phyloP scores from a whole-genome alignment of 2,329 filamentous ascomycete species.

The Nigrograna mackinnonii region DNA sequence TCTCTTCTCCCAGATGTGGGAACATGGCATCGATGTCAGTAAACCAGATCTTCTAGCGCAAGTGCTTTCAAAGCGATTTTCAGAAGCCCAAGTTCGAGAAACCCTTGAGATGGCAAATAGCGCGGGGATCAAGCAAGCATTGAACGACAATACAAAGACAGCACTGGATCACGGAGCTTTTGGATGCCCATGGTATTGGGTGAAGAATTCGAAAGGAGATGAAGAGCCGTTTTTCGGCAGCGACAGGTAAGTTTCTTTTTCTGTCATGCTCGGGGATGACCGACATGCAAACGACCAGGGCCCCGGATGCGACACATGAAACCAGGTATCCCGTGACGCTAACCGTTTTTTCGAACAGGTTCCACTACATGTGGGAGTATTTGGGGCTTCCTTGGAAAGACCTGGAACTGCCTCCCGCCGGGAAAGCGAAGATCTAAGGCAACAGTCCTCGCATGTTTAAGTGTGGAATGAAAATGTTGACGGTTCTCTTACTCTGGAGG shows the following conservation, averaged over 20 bases:
- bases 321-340: no score
- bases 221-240: conserved; percentile 77
- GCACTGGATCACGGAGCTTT: conserved; percentile 71
- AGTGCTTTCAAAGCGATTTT: conserved; percentile 53
- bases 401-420: conserved; percentile 48
- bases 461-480: no score
- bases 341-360: no score
- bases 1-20: conserved; percentile 67
- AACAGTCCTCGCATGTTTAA: no score
- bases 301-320: not conserved
- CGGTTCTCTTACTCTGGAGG: no score
- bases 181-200: conserved; percentile 77
- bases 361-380: conserved; percentile 70
- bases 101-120: conserved; percentile 60
- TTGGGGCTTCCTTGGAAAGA: conserved; percentile 64
- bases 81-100: conserved; percentile 53
- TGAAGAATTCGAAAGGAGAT: conserved; percentile 59
- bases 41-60: conserved; percentile 58
- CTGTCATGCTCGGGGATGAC: not conserved
- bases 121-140: conserved; percentile 55
- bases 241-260: conserved; percentile 57
- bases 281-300: not conserved
- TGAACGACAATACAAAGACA: conserved; percentile 63
- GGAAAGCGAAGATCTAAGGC: conserved; percentile 35
- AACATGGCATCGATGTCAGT: conserved; percentile 61